Evolutionary conservation across 148 eudicot genomes (phyloP).

Genomic region (Camellia lanceoleosa): DNA sequence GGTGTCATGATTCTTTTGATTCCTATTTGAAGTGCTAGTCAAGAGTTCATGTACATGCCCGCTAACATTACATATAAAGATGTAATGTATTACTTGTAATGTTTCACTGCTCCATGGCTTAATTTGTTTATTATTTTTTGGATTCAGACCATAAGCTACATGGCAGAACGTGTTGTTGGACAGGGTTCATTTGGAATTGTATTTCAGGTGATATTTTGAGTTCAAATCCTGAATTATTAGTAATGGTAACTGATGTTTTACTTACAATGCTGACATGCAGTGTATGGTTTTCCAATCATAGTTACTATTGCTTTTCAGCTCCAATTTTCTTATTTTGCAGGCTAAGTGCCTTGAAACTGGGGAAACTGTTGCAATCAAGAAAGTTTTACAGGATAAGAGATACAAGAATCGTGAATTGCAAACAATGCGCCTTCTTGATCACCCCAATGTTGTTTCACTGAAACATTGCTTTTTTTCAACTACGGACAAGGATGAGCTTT

Average conservation of each 20-base stretch:
- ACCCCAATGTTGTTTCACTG: constrained; percentile 45
- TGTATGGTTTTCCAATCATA: not conserved
- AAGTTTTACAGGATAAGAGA: constrained; percentile 52
- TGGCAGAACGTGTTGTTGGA: constrained; percentile 57
- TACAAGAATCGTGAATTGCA: constrained; percentile 52
- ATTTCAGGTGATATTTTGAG: constrained; percentile 33
- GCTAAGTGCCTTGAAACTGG: constrained; percentile 48
- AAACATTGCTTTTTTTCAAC: constrained; percentile 50
- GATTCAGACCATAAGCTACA: constrained; percentile 51
- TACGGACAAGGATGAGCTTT: constrained; percentile 45
- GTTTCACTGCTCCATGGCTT: not conserved
- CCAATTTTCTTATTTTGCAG: constrained; percentile 17
- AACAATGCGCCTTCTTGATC: constrained; percentile 50
- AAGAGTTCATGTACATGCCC: no score
- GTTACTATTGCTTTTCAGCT: not conserved
- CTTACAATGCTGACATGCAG: not conserved
- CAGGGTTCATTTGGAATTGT: constrained; percentile 57
- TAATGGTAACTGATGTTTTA: not conserved
- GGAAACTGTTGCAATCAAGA: constrained; percentile 36
- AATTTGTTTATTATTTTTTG: not conserved
- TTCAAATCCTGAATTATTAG: not conserved
- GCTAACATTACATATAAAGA: not conserved
- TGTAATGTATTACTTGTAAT: not conserved
- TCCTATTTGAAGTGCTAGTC: not conserved
- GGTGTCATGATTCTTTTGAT: not conserved